These are phyloP conservation scores for Crithidia expoeki DNA, from an alignment of 208 protist species.

Conservation along the genomic window DNA sequence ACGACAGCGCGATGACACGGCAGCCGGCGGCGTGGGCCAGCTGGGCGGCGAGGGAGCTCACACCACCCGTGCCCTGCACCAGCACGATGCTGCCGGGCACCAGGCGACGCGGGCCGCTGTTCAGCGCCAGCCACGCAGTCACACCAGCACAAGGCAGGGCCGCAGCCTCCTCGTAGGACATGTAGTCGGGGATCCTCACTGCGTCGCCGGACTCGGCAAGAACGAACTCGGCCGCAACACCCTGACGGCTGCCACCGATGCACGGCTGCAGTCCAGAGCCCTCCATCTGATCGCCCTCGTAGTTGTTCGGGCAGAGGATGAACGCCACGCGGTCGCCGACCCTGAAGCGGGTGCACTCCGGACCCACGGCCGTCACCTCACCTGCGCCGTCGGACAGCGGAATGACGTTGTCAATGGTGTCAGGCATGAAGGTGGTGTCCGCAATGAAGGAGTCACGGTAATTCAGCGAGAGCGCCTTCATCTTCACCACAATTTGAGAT, in stretches of 20 bases:
- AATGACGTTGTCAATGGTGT: constrained; percentile 26
- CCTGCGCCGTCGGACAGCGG: constrained; percentile 35
- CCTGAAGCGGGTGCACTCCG: constrained; percentile 16
- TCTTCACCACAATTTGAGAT: constrained; percentile 25
- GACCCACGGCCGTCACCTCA: constrained; percentile 26
- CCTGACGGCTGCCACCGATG: constrained; percentile 29
- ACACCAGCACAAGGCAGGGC: constrained; percentile 36
- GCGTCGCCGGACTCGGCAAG: constrained; percentile 21
- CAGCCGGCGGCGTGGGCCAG: constrained; percentile 34
- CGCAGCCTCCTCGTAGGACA: constrained; percentile 38
- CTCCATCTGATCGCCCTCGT: constrained; percentile 31
- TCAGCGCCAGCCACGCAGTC: constrained; percentile 39
- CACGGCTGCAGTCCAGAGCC: constrained; percentile 29
- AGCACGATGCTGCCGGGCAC: constrained; percentile 36
- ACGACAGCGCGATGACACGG: constrained; percentile 37
- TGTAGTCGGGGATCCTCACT: constrained; percentile 24
- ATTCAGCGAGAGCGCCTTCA: constrained; percentile 37
- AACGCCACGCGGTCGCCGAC: constrained; percentile 38
- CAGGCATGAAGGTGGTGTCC: constrained; percentile 12
- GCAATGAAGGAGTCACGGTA: constrained; percentile 34
- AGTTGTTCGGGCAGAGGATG: constrained; percentile 17
- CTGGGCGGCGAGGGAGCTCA: constrained; percentile 41
- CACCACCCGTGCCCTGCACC: constrained; percentile 43
- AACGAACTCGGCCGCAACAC: constrained; percentile 37
- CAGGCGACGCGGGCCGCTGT: constrained; percentile 29